Evolutionary conservation across 176 grass and related monocot species (phyloP).

Genomic region (Oryza glaberrima): DNA sequence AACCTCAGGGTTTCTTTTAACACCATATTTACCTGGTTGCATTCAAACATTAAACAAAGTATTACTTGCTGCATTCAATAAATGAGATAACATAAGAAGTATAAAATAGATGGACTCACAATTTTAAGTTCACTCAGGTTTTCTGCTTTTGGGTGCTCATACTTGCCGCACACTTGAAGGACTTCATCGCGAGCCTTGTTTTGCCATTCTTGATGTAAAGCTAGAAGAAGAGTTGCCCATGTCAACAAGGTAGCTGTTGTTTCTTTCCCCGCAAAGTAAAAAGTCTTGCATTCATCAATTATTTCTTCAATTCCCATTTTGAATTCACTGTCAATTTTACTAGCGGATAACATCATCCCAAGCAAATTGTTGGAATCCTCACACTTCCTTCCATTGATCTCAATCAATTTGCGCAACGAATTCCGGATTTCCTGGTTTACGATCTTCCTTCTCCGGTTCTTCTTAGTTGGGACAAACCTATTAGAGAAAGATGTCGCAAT

Average conservation of each 20-base stretch:
- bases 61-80: neutral
- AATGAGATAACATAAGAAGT: no score
- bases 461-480: conserved; percentile 92
- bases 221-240: conserved; percentile 80
- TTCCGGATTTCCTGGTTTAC: conserved; percentile 66
- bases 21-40: conserved; percentile 66
- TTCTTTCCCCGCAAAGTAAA: conserved; percentile 89
- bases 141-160: conserved; percentile 45
- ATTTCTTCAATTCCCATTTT: conserved; percentile 88
- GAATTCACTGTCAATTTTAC: conserved; percentile 48
- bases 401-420: conserved; percentile 65
- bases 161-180: conserved; percentile 54
- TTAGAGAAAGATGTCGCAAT: conserved; percentile 12
- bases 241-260: conserved; percentile 82
- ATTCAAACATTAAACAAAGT: neutral
- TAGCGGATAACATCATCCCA: conserved; percentile 75
- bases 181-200: conserved; percentile 70
- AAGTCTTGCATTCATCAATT: conserved; percentile 89
- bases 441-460: conserved; percentile 57
- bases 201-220: conserved; percentile 84
- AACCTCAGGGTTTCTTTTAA: conserved; percentile 87
- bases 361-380: conserved; percentile 79
- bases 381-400: conserved; percentile 60
- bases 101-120: conserved; percentile 43
- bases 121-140: conserved; percentile 67